phyloP scores from a whole-genome alignment of 2,329 filamentous ascomycete species.

The Drechslerella coelobrocha region DNA sequence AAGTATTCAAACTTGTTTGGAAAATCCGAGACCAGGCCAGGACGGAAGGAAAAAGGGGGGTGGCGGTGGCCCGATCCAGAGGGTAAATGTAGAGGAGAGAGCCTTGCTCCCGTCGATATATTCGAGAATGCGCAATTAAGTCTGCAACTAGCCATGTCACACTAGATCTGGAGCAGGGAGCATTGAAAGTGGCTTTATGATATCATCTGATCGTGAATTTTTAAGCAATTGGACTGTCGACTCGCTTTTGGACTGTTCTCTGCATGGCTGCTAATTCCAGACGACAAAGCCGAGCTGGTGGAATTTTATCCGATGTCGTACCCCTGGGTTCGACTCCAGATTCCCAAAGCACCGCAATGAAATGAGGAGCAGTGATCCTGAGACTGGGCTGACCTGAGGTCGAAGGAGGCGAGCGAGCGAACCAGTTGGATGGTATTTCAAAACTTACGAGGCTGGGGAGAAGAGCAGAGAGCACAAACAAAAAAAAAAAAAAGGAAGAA shows the following conservation, averaged over 20 bases:
- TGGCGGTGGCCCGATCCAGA: neutral
- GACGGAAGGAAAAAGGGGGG: neutral
- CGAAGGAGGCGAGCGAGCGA: neutral
- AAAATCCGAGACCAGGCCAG: neutral
- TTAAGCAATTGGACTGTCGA: neutral
- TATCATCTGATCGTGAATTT: conserved; percentile 14
- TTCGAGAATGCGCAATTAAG: too few species aligned
- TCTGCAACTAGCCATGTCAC: neutral
- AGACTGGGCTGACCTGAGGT: too few species aligned
- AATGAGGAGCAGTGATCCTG: neutral
- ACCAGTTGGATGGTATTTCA: too few species aligned
- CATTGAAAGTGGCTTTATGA: too few species aligned
- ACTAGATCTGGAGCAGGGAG: too few species aligned
- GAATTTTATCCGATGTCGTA: neutral
- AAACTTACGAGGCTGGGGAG: conserved; percentile 4
- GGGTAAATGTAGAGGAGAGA: neutral
- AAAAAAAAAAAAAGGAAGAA: neutral
- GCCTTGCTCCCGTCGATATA: neutral
- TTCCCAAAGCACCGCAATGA: neutral
- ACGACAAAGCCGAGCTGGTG: neutral
- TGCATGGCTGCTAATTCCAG: neutral
- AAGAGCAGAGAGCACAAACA: too few species aligned
- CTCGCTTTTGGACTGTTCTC: too few species aligned
- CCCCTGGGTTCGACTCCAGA: neutral
- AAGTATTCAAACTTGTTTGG: neutral